Evolutionary conservation across 2,329 filamentous ascomycete species (phyloP), one percentile per base, ranked within the genome.

Genomic region (Penicillium hordei): DNA sequence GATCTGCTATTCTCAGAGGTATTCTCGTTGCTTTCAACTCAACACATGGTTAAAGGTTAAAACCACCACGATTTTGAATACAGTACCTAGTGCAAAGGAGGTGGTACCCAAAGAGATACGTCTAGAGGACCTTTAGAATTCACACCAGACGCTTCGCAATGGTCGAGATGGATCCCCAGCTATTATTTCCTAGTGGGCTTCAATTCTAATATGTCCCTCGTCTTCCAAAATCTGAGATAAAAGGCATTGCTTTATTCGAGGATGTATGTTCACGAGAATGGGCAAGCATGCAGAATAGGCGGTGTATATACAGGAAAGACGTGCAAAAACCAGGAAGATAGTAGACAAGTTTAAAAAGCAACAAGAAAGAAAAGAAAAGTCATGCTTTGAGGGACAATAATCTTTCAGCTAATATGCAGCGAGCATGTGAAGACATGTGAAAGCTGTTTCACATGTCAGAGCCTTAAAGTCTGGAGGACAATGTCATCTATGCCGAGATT

Each of bases 401-500:
- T 36, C n/a, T 44, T 48, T 43, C 33, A 43, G 55, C 44, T 34
- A 34, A 36, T 5, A n/a, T 29, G 40, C 17, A 45, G 36, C 15
- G 19, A 43, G 46, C 45, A 56, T 27, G 10, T 51, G 39, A 44
- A 44, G 40, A 42, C 55, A 53, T 43, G 55, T 53, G 55, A 57
- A 33, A 53, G 55, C 46, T 42, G 21, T 45, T 55, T 66, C 63
- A 63, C 61, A 64, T 64, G 65, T 51, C 48, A 61, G 42, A 57
- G 60, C 44, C 43, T 48, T 45, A 48, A 17, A 34, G 12, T 25
- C 49, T 55, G 55, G 48, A 58, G 45, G 40, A 53, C 25, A 58
- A 29, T 60, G 59, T 58, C 52, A 61, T 62, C 52, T 67, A 62
- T 61, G 52, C 59, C 59, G 52, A 65, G 55, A 61, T 45, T 12